Conservation (phyloP, 139 green algal genomes). For the Tetradesmus lagerheimii region DNA sequence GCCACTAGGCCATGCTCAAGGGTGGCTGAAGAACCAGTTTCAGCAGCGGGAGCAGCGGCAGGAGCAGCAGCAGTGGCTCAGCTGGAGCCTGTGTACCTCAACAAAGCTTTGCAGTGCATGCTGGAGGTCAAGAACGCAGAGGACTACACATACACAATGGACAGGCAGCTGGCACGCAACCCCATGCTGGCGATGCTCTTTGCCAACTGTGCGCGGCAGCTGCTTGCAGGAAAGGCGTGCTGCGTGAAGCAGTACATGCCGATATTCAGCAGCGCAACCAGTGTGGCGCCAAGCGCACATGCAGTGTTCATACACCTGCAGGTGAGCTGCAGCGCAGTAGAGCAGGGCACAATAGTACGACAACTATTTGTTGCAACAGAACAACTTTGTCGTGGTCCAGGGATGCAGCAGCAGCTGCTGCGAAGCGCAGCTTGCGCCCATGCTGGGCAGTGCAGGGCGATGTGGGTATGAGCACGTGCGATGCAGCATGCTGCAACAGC, state of each 20-base stretch:
- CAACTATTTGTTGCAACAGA: no score
- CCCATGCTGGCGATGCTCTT: conserved; percentile 45
- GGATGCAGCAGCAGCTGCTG: neutral
- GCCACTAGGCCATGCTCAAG: neutral
- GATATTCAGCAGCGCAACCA: neutral
- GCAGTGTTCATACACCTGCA: conserved; percentile 24
- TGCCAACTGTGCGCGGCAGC: conserved; percentile 26
- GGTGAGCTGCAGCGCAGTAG: neutral
- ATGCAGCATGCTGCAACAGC: no score
- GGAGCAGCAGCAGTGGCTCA: neutral
- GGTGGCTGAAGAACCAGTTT: neutral
- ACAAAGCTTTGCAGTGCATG: conserved; percentile 10
- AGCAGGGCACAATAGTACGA: no score
- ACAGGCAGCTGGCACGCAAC: conserved; percentile 45
- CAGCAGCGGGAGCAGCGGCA: neutral
- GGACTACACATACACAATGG: conserved; percentile 41
- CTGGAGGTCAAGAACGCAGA: conserved; percentile 13
- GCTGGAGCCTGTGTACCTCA: conserved; percentile 45
- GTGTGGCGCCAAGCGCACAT: neutral
- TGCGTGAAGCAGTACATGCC: conserved; percentile 38
- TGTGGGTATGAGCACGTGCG: no score
- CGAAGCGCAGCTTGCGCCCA: no score
- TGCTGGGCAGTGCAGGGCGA: no score
- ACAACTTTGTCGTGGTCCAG: no score
- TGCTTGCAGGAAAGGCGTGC: conserved; percentile 34